Percentiles rank a stretch among this genome's conserved stretches.
Evolutionary conservation across 2,329 filamentous ascomycete genomes (phyloP).

Genomic region (Chalaropsis ovoidea): DNA sequence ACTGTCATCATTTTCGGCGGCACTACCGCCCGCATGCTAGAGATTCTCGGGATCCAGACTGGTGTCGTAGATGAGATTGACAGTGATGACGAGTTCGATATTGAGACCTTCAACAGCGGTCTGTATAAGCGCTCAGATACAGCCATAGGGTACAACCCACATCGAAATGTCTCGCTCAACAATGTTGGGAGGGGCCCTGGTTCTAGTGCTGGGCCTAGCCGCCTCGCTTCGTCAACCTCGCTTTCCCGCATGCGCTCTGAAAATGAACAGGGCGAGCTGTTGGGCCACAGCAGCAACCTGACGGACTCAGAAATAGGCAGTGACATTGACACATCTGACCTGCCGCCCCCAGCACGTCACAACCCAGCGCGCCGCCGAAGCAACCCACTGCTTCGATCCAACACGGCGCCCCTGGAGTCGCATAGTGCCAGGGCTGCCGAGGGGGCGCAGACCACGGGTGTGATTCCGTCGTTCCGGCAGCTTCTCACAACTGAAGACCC

Average conservation of each 20-base stretch:
- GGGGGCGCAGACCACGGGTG: slow-evolving; percentile 7
- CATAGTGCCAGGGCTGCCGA: slow-evolving; percentile 18
- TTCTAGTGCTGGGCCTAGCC: slow-evolving; percentile 25
- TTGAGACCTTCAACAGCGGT: slow-evolving; percentile 62
- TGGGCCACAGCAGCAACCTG: slow-evolving; percentile 36
- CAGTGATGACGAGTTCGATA: slow-evolving; percentile 97
- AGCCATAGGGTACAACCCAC: slow-evolving; percentile 67
- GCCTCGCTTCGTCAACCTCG: slow-evolving; percentile 36
- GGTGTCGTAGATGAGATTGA: slow-evolving; percentile 95
- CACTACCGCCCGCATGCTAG: slow-evolving; percentile 92
- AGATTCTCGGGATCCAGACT: slow-evolving; percentile 91
- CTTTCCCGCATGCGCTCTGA: slow-evolving; percentile 47
- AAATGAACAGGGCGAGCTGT: slow-evolving; percentile 32
- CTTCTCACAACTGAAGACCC: slow-evolving; percentile 81
- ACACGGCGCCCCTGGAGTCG: slow-evolving; percentile 24
- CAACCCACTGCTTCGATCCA: slow-evolving; percentile 23
- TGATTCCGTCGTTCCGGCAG: slow-evolving; percentile 54
- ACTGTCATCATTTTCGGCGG: slow-evolving; percentile 98
- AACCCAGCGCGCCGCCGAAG: slow-evolving; percentile 32
- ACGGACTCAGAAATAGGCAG: slow-evolving; percentile 52
- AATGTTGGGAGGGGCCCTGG: slow-evolving; percentile 36
- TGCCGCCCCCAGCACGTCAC: slow-evolving; percentile 50
- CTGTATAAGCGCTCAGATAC: slow-evolving; percentile 71
- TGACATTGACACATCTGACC: slow-evolving; percentile 56
- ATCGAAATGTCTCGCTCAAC: slow-evolving; percentile 50